Percentiles rank a stretch among this genome's conserved stretches.
Conservation (phyloP, 208 protist species). For the Leishmania tarentolae region DNA sequence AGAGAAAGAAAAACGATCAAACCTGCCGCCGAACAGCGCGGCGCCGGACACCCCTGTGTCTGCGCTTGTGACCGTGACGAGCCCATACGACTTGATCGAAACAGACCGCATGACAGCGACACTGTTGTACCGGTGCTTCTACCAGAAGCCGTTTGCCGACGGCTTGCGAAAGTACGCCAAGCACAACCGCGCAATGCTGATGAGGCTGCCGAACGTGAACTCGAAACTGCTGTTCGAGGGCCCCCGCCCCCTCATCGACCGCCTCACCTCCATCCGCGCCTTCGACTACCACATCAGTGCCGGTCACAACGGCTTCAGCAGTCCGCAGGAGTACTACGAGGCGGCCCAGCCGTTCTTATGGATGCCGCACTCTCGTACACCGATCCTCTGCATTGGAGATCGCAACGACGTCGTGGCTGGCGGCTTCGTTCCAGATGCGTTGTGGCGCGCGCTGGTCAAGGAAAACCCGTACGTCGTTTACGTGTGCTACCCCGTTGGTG, state of each 20-base stretch:
- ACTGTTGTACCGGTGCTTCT: constrained; percentile 25
- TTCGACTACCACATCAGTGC: constrained; percentile 56
- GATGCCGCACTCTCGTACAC: constrained; percentile 34
- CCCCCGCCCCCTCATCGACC: constrained; percentile 20
- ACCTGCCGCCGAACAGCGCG: constrained; percentile 11
- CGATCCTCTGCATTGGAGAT: constrained; percentile 50
- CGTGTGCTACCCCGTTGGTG: constrained; percentile 53
- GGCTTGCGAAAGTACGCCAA: constrained; percentile 40
- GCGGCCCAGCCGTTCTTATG: constrained; percentile 42
- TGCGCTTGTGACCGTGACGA: constrained; percentile 45
- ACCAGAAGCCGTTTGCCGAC: constrained; percentile 30
- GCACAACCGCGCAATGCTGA: constrained; percentile 49
- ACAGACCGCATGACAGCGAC: constrained; percentile 26
- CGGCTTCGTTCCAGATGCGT: constrained; percentile 13
- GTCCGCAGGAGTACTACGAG: constrained; percentile 43
- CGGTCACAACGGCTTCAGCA: constrained; percentile 52
- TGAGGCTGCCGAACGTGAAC: constrained; percentile 40
- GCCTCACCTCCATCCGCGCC: constrained; percentile 27
- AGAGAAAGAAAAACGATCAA: neutral
- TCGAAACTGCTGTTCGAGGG: constrained; percentile 32
- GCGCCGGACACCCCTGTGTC: constrained; percentile 30
- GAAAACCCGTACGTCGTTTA: constrained; percentile 36
- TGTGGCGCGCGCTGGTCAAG: constrained; percentile 35
- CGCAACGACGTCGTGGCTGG: constrained; percentile 61
- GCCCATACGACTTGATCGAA: constrained; percentile 52